A percentile compares a stretch with the other conserved stretches of the same genome.
phyloP scores from a whole-genome alignment of 2,329 filamentous ascomycete species.

The Neofusicoccum umdonicola region DNA sequence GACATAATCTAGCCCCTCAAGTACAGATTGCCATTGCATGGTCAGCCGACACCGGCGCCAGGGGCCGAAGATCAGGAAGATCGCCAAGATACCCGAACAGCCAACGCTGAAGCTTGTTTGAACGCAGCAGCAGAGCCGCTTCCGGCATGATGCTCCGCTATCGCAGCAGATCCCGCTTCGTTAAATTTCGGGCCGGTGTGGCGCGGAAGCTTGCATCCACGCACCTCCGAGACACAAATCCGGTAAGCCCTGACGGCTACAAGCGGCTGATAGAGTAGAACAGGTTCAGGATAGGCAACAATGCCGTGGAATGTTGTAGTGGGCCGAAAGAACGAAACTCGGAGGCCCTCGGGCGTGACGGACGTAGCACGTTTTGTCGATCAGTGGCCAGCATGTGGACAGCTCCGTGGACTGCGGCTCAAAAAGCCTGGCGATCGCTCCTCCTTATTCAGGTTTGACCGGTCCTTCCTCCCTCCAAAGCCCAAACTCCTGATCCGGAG shows the following conservation, averaged over 20 bases:
- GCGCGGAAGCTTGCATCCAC: neutral
- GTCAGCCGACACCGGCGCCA: neutral
- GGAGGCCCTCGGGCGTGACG: slow-evolving; percentile 4
- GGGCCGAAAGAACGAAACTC: slow-evolving; percentile 10
- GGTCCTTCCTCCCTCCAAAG: neutral
- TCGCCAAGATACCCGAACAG: slow-evolving; percentile 13
- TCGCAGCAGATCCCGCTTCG: slow-evolving; percentile 8
- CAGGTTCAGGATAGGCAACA: neutral
- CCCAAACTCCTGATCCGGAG: neutral
- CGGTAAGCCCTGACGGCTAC: neutral
- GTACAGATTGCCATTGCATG: neutral
- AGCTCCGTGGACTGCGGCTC: neutral
- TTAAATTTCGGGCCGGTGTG: neutral
- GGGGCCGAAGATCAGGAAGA: slow-evolving; percentile 13
- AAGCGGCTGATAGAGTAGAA: neutral
- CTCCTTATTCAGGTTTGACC: neutral
- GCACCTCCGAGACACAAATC: neutral
- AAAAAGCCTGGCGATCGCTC: neutral
- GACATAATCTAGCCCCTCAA: neutral
- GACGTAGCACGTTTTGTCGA: neutral
- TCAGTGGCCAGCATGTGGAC: neutral
- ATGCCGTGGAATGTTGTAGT: neutral
- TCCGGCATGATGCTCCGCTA: neutral
- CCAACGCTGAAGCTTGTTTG: slow-evolving; percentile 12
- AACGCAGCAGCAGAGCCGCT: neutral